phyloP scores from a whole-genome alignment of 306 rosid genomes.

The Cucurbita maxima region DNA sequence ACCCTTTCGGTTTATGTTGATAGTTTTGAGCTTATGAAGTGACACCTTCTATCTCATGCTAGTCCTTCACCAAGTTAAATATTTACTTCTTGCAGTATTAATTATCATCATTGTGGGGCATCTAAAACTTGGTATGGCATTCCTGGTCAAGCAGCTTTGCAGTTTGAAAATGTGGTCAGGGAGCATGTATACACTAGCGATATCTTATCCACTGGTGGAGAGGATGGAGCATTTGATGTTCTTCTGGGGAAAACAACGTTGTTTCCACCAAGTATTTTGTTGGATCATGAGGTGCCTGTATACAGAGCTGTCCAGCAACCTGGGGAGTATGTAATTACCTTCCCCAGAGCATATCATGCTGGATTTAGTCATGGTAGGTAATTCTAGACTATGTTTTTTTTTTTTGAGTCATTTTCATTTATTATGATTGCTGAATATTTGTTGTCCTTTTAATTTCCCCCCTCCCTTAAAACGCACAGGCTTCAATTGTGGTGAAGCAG shows the following conservation, averaged over 20 bases:
- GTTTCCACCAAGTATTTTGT: slow-evolving; percentile 77
- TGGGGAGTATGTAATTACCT: slow-evolving; percentile 82
- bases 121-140: slow-evolving; percentile 98
- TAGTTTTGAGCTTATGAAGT: background rate
- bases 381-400: background rate
- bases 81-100: slow-evolving; percentile 54
- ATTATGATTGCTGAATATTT: background rate
- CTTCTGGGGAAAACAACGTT: slow-evolving; percentile 88
- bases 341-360: slow-evolving; percentile 92
- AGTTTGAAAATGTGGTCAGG: slow-evolving; percentile 82
- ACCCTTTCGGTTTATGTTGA: background rate
- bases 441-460: background rate
- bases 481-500: slow-evolving; percentile 97
- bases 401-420: background rate
- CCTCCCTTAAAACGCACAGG: slow-evolving; percentile 30
- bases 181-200: slow-evolving; percentile 77
- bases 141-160: slow-evolving; percentile 84
- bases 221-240: slow-evolving; percentile 95
- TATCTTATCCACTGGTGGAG: slow-evolving; percentile 73
- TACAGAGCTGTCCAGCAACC: slow-evolving; percentile 93
- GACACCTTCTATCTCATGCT: background rate
- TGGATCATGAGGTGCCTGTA: slow-evolving; percentile 76
- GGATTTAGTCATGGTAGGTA: slow-evolving; percentile 92
- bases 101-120: slow-evolving; percentile 98
- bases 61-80: background rate